A percentile compares a stretch with the other conserved stretches of the same genome.
phyloP scores from a whole-genome alignment of 2,329 filamentous ascomycete genomes.

The Colletotrichum sojae region DNA sequence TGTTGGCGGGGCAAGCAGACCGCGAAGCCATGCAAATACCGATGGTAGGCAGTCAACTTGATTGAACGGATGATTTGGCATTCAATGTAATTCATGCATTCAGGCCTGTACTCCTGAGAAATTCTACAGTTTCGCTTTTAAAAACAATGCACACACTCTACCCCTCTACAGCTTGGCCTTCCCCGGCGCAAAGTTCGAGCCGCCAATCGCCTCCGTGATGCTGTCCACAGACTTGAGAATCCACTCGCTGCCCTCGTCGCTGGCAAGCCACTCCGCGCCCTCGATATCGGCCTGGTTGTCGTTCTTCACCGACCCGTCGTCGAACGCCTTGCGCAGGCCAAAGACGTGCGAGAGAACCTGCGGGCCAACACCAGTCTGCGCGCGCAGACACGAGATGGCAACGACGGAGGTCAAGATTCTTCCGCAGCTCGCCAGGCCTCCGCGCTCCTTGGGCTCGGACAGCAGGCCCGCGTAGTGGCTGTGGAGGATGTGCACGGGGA shows the following conservation, averaged over 20 bases:
- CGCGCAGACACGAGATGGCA: slow-evolving; percentile 80
- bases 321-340: slow-evolving; percentile 81
- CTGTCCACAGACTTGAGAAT: slow-evolving; percentile 60
- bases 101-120: slow-evolving; percentile 6
- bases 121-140: slow-evolving; percentile 14
- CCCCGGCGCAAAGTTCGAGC: slow-evolving; percentile 42
- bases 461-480: slow-evolving; percentile 82
- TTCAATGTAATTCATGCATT: not conserved
- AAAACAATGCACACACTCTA: not conserved
- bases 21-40: not conserved
- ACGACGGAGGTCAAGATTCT: slow-evolving; percentile 80
- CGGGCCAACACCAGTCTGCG: slow-evolving; percentile 86
- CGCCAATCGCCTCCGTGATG: slow-evolving; percentile 62
- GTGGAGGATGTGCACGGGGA: slow-evolving; percentile 84
- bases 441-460: slow-evolving; percentile 72
- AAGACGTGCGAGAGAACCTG: slow-evolving; percentile 88
- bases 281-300: slow-evolving; percentile 49
- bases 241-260: slow-evolving; percentile 64
- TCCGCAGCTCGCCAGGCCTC: slow-evolving; percentile 70
- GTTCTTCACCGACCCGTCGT: slow-evolving; percentile 71
- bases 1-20: not conserved
- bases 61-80: not conserved
- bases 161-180: slow-evolving; percentile 33
- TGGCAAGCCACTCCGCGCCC: slow-evolving; percentile 59
- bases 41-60: not conserved